Conservation (phyloP, 1,284 basidiomycete genomes). For the Ustilago sp. region DNA sequence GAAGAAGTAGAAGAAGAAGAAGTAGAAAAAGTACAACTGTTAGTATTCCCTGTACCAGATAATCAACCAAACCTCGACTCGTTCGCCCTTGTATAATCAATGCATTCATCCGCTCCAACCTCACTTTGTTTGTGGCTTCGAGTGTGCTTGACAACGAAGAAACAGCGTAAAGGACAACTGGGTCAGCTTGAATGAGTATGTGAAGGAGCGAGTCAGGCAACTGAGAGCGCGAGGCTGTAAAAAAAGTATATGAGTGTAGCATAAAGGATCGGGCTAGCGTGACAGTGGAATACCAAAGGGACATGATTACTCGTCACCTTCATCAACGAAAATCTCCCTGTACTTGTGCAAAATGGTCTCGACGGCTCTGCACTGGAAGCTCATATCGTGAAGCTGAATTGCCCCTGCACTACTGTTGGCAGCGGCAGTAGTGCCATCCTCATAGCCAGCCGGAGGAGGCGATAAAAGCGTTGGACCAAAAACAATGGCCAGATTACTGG, state of each 20-base stretch:
- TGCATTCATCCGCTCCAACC: neutral
- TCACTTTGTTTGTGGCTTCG: neutral
- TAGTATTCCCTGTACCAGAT: conserved; percentile 9
- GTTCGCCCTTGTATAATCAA: conserved; percentile 15
- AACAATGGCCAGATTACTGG: conserved; percentile 93
- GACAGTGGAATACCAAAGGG: neutral
- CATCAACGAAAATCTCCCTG: conserved; percentile 65
- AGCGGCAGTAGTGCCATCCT: neutral
- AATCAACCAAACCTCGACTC: conserved; percentile 4
- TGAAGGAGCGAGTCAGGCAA: too few species aligned
- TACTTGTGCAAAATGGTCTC: conserved; percentile 68
- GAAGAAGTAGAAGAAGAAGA: neutral
- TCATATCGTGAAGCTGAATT: conserved; percentile 66
- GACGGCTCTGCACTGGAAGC: conserved; percentile 64
- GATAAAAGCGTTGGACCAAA: conserved; percentile 88
- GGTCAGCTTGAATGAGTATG: too few species aligned
- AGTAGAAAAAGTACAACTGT: neutral
- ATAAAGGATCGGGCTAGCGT: neutral
- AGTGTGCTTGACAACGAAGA: neutral
- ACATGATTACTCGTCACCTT: conserved; percentile 44
- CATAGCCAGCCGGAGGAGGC: conserved; percentile 48
- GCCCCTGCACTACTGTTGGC: conserved; percentile 14
- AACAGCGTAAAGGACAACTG: too few species aligned
- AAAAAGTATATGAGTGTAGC: conserved; percentile 1
- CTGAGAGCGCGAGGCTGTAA: neutral